Conservation (phyloP, 2,329 filamentous ascomycete genomes). For the Parastagonospora avenae region DNA sequence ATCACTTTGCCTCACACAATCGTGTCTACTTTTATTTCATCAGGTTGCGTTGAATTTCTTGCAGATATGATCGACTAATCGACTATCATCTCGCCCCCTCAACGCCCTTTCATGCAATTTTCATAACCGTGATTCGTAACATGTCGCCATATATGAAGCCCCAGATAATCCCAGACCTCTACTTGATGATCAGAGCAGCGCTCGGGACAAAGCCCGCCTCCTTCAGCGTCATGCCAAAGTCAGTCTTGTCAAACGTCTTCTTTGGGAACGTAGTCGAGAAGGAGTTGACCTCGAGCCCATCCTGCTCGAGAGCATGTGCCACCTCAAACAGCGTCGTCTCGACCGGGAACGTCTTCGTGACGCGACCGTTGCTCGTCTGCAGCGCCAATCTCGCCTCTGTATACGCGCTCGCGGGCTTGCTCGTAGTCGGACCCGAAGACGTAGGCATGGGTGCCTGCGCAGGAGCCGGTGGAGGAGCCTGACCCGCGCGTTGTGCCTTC, state of each 20-base stretch:
- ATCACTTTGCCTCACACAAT: too few relatives aligned
- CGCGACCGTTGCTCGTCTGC: constrained; percentile 74
- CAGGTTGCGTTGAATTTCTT: not conserved
- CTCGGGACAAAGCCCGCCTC: constrained; percentile 90
- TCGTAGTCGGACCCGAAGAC: constrained; percentile 54
- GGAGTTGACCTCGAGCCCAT: constrained; percentile 70
- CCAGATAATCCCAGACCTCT: not conserved
- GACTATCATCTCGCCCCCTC: not conserved
- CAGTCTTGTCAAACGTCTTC: constrained; percentile 72
- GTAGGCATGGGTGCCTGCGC: constrained; percentile 55
- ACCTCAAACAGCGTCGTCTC: constrained; percentile 95
- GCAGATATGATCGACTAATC: not conserved
- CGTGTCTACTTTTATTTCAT: not conserved
- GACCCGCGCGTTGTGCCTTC: constrained; percentile 85
- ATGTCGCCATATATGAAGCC: not conserved
- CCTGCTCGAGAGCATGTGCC: constrained; percentile 75
- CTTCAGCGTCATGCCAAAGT: constrained; percentile 89
- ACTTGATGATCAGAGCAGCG: constrained; percentile 78
- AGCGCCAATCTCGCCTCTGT: constrained; percentile 81
- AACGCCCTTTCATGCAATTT: constrained; percentile 21
- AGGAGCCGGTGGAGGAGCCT: constrained; percentile 56
- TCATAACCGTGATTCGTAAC: constrained; percentile 1
- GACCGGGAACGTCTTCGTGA: constrained; percentile 86
- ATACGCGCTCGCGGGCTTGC: constrained; percentile 72
- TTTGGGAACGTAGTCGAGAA: constrained; percentile 88